Base-by-base conservation (phyloP, 129 eudicot genomes). In the Glebionis coronaria region DNA sequence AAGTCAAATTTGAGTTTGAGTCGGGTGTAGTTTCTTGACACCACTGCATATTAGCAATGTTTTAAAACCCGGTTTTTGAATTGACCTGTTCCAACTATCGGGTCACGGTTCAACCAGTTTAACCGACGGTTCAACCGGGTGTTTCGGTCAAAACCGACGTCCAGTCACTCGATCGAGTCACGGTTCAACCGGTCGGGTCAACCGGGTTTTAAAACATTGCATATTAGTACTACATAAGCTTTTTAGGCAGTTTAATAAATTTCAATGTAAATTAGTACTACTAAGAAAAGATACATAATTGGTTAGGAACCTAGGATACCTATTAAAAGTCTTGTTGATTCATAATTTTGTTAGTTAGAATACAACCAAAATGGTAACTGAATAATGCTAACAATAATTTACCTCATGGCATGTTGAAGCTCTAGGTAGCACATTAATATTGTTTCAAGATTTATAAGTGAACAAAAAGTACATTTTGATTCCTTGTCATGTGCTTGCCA, bases 351-450 rank as follows among this genome's bases (percentile, higher is more conserved):
- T 54, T 54, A 14, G 21, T 68, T 68, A 68, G 28, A 68, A n/a
- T 56, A 54, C 71, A 67, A 67, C 29, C 61, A 28, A 67, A 53
- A 5, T 53, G 7, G 20, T 6, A 19, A 54, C 59, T 49, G 29
- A 51, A 77, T 77, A 63, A 70, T 77, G 67, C 38, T 44, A 51
- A 35, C 82, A 65, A 78, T 72, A 42, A 78, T 72, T 44, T 70
- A 67, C 44, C 60, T 72, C 78, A 72, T 78, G 82, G 66, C 40
- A 20, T 61, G 66, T 31, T 21, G 25, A 61, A 23, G 14, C 47
- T 61, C 47, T 61, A 15, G 50, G 66, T 72, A 76, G 58, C 81
- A 78, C 55, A 63, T 66, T 63, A 63, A 45, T 42, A 60, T 59
- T 59, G 72, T 42, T 77, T 19, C 81, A 70, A 35, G 70, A 69